Percentiles rank a stretch among this genome's conserved stretches.
phyloP scores from a whole-genome alignment of 2,329 filamentous ascomycete species.

The Zasmidium angulare region DNA sequence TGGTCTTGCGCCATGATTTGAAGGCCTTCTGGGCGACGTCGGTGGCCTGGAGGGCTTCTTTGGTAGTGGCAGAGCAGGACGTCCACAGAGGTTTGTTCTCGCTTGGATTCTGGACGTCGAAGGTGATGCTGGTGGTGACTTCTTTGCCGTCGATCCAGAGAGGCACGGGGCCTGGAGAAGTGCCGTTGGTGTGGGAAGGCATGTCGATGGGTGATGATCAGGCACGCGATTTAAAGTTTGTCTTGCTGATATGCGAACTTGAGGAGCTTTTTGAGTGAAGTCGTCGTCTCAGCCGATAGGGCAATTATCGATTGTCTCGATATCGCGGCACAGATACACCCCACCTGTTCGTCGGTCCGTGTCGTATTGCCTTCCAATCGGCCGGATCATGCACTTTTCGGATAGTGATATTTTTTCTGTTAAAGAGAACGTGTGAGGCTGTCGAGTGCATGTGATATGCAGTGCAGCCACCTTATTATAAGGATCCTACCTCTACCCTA shows the following conservation, averaged over 20 bases:
- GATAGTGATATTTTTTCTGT: no score
- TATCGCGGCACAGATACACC: not conserved
- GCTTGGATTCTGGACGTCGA: constrained; percentile 58
- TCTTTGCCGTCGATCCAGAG: constrained; percentile 53
- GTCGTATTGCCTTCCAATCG: no score
- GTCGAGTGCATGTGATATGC: no score
- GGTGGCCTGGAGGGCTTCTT: constrained; percentile 57
- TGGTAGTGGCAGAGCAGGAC: constrained; percentile 56
- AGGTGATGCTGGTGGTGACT: constrained; percentile 48
- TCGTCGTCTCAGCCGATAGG: not conserved
- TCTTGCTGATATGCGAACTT: not conserved
- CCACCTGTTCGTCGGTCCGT: not conserved
- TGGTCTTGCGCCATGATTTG: constrained; percentile 65
- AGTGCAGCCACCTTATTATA: not conserved
- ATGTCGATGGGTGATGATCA: constrained; percentile 5
- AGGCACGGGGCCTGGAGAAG: constrained; percentile 32
- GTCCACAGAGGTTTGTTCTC: constrained; percentile 55
- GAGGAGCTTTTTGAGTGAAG: not conserved
- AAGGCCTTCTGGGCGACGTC: constrained; percentile 67
- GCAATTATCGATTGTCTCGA: not conserved
- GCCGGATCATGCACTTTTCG: no score
- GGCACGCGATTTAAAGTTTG: not conserved
- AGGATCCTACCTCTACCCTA: not conserved
- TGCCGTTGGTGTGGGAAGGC: constrained; percentile 11
- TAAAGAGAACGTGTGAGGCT: no score